Conservation (phyloP, 176 grass and related monocot genomes). For the Carex parvula region DNA sequence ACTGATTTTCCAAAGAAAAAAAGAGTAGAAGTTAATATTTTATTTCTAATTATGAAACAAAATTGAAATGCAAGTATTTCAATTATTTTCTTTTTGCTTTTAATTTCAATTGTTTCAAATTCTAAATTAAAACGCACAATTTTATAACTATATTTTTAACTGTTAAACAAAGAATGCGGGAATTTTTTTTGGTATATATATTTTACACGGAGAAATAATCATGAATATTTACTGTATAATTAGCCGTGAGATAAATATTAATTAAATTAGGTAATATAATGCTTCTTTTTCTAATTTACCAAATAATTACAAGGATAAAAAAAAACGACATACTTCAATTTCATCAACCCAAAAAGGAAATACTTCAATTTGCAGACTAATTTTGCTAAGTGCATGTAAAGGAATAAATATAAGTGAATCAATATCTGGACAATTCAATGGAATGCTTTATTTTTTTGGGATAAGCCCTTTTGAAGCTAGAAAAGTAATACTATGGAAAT, state of each 20-base stretch:
- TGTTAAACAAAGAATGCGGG: neutral
- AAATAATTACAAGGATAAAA: neutral
- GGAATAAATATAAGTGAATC: neutral
- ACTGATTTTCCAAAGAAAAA: too few relatives aligned
- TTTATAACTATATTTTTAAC: too few relatives aligned
- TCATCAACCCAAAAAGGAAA: neutral
- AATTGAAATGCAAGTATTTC: too few relatives aligned
- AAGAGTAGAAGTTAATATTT: too few relatives aligned
- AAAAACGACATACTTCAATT: neutral
- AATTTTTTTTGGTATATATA: neutral
- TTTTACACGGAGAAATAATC: neutral
- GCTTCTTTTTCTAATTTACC: neutral
- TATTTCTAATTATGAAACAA: too few relatives aligned
- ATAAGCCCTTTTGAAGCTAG: neutral
- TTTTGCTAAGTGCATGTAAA: neutral
- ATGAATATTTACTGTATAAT: neutral
- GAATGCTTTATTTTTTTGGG: neutral
- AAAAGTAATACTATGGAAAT: neutral
- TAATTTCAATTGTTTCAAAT: too few relatives aligned
- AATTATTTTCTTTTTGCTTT: too few relatives aligned
- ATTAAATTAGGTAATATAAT: neutral
- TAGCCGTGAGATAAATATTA: neutral
- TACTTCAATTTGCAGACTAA: neutral
- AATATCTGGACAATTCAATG: neutral
- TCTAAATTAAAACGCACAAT: too few relatives aligned